These are phyloP conservation scores for Solanum okadae DNA, from an alignment of 257 asterid genomes.

Conservation along the genomic window DNA sequence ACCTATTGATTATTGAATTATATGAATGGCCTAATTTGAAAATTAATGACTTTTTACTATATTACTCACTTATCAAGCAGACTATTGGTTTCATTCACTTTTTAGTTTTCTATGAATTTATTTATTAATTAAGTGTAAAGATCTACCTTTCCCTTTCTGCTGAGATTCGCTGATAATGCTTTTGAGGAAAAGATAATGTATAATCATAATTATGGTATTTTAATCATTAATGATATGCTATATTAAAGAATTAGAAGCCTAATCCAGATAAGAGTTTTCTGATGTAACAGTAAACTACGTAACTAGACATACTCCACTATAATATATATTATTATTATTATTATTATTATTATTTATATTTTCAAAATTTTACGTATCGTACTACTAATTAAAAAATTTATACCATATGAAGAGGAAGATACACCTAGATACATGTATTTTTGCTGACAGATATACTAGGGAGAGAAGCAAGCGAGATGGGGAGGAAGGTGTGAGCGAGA, in stretches of 20 bases:
- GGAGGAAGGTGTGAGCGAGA: background rate
- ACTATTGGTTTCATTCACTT: background rate
- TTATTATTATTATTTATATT: no score
- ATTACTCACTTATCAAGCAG: background rate
- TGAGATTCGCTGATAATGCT: no score
- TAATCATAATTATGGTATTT: background rate
- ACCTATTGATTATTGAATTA: background rate
- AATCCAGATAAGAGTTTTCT: background rate
- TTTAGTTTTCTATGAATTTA: background rate
- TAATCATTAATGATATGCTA: background rate
- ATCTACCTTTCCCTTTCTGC: no score
- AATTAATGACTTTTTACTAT: background rate
- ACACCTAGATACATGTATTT: no score
- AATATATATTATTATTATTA: no score
- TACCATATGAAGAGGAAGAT: no score
- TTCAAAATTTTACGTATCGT: no score
- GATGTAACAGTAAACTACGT: background rate
- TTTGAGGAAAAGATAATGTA: background rate
- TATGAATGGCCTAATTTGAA: background rate
- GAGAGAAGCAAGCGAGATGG: background rate
- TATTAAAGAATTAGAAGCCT: background rate
- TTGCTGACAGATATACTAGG: no score
- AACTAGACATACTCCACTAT: no score
- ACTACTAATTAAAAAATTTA: no score
- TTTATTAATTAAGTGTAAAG: no score